Evolutionary conservation across 371 early-diverging fungal species (phyloP).

Genomic region (Mortierella sp.): DNA sequence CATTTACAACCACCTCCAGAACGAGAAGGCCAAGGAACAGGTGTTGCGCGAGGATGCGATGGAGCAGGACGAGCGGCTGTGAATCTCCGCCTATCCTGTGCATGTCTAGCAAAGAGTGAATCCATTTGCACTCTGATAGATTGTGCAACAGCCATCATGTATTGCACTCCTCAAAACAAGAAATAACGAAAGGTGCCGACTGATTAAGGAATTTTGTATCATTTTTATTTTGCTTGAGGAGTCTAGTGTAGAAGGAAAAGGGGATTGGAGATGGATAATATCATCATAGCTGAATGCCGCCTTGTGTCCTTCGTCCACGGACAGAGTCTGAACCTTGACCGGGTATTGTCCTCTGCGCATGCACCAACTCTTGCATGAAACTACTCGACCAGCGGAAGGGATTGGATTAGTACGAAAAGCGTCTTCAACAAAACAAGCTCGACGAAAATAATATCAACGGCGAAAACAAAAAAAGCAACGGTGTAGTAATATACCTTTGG

Average conservation of each 20-base stretch:
- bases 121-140: too few relatives aligned
- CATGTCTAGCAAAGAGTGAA: too few relatives aligned
- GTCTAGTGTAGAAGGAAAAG: not conserved
- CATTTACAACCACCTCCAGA: not conserved
- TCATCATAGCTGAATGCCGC: slow-evolving; percentile 14
- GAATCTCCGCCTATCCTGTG: too few relatives aligned
- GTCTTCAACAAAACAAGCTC: not conserved
- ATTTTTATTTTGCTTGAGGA: not conserved
- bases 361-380: slow-evolving; percentile 50
- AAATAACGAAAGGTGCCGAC: not conserved
- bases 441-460: not conserved
- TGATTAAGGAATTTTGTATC: not conserved
- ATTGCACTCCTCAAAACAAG: too few relatives aligned
- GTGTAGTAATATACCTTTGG: slow-evolving; percentile 55
- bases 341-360: slow-evolving; percentile 32
- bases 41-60: not conserved
- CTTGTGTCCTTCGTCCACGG: slow-evolving; percentile 22
- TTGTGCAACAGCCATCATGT: too few relatives aligned
- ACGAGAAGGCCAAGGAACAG: slow-evolving; percentile 3
- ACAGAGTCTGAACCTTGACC: slow-evolving; percentile 16
- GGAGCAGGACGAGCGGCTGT: not conserved
- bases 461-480: too few relatives aligned
- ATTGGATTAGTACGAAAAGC: not conserved
- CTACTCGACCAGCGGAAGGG: too few relatives aligned
- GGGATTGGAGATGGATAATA: not conserved